phyloP scores from a whole-genome alignment of 2,329 filamentous ascomycete species.

The Penicillium sumatraense region DNA sequence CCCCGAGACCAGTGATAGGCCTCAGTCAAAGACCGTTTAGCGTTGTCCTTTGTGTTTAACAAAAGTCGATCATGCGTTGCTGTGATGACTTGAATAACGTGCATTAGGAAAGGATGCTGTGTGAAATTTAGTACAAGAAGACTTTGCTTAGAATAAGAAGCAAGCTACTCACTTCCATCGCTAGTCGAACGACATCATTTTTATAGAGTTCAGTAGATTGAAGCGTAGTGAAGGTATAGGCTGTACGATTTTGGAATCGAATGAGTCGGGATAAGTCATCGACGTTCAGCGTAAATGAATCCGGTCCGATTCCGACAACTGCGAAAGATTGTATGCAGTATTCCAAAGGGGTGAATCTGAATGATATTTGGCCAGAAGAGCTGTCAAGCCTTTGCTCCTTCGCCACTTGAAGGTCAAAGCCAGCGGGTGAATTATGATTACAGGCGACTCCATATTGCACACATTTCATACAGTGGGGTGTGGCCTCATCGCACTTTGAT shows the following conservation, averaged over 20 bases:
- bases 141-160: not conserved
- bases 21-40: slow-evolving; percentile 10
- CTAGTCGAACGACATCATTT: slow-evolving; percentile 10
- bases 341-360: not conserved
- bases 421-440: slow-evolving; percentile 37
- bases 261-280: slow-evolving; percentile 10
- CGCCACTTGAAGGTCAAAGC: slow-evolving; percentile 51
- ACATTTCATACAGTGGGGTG: slow-evolving; percentile 57
- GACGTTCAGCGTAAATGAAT: slow-evolving; percentile 12
- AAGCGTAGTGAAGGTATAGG: slow-evolving; percentile 10
- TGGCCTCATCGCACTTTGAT: slow-evolving; percentile 56
- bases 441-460: slow-evolving; percentile 42
- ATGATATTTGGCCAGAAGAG: slow-evolving; percentile 6
- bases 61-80: slow-evolving; percentile 59
- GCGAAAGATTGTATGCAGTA: not conserved
- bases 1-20: slow-evolving; percentile 15
- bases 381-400: slow-evolving; percentile 45
- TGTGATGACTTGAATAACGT: slow-evolving; percentile 58
- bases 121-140: slow-evolving; percentile 20
- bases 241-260: slow-evolving; percentile 13
- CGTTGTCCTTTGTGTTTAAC: slow-evolving; percentile 9
- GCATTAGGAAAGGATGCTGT: slow-evolving; percentile 57
- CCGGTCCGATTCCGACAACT: slow-evolving; percentile 12
- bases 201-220: slow-evolving; percentile 9
- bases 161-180: slow-evolving; percentile 15